These are phyloP conservation scores for Vitis hybrid DNA, from an alignment of 177 flowering plant genomes.

Conservation along the genomic window DNA sequence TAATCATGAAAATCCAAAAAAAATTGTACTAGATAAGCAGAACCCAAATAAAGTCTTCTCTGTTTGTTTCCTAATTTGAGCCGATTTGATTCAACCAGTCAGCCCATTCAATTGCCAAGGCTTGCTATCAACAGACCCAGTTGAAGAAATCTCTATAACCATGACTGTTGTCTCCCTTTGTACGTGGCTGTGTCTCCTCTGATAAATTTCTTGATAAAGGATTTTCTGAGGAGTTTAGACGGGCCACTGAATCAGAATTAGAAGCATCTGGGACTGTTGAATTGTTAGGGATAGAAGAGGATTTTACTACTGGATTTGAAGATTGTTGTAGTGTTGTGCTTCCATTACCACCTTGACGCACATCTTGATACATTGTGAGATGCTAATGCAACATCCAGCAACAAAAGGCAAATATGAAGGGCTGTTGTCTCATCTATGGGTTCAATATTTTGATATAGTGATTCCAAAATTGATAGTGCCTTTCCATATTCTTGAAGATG, in stretches of 20 bases:
- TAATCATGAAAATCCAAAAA: too few species aligned
- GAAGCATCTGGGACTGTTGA: conserved; percentile 42
- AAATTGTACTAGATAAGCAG: too few species aligned
- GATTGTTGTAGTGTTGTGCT: conserved; percentile 42
- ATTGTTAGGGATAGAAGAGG: conserved; percentile 45
- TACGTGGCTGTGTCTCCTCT: conserved; percentile 40
- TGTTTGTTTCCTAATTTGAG: too few species aligned
- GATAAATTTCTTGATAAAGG: conserved; percentile 35
- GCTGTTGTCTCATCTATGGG: conserved; percentile 82
- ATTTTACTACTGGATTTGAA: conserved; percentile 40
- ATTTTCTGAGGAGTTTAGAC: conserved; percentile 27
- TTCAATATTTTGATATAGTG: conserved; percentile 78
- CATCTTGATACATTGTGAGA: conserved; percentile 59
- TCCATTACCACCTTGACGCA: conserved; percentile 66
- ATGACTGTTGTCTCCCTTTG: too few species aligned
- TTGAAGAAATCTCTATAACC: too few species aligned
- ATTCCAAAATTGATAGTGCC: conserved; percentile 72
- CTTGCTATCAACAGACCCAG: too few species aligned
- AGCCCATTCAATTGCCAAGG: too few species aligned
- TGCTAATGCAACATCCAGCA: conserved; percentile 76
- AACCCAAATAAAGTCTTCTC: too few species aligned
- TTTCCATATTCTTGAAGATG: conserved; percentile 77
- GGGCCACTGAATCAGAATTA: conserved; percentile 30
- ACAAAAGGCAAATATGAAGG: conserved; percentile 69
- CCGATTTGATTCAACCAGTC: too few species aligned